Conservation (phyloP, 1,139 yeast species). For the Candida pseudocylindracea region DNA sequence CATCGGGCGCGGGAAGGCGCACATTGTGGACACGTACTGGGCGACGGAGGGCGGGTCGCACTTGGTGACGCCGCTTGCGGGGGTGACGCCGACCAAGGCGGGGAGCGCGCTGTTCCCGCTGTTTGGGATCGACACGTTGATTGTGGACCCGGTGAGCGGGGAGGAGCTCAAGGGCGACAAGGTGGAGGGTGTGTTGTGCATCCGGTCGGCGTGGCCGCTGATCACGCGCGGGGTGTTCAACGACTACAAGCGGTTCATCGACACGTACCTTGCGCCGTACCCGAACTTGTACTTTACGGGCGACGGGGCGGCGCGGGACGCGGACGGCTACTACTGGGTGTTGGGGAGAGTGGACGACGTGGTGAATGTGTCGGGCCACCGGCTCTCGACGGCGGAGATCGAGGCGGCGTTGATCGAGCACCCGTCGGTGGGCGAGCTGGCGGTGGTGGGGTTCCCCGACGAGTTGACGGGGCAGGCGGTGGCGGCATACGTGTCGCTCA, state of each 20-base stretch:
- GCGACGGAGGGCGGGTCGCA: slow-evolving; percentile 71
- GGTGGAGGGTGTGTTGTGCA: slow-evolving; percentile 58
- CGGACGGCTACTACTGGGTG: slow-evolving; percentile 62
- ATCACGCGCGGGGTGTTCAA: slow-evolving; percentile 58
- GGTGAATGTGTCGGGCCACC: slow-evolving; percentile 62
- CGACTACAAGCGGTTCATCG: slow-evolving; percentile 44
- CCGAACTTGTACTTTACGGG: slow-evolving; percentile 55
- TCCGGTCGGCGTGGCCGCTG: slow-evolving; percentile 59
- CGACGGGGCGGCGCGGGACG: slow-evolving; percentile 67
- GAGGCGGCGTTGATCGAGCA: slow-evolving; percentile 64
- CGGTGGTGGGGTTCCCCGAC: slow-evolving; percentile 65
- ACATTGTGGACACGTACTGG: slow-evolving; percentile 67
- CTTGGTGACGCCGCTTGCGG: slow-evolving; percentile 48
- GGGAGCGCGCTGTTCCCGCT: slow-evolving; percentile 66
- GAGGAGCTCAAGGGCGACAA: slow-evolving; percentile 35
- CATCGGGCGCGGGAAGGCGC: slow-evolving; percentile 55
- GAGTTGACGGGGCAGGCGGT: slow-evolving; percentile 66
- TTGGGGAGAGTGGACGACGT: slow-evolving; percentile 71
- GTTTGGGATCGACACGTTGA: slow-evolving; percentile 48
- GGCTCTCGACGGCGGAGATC: slow-evolving; percentile 64
- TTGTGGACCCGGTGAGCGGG: slow-evolving; percentile 53
- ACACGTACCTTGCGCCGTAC: slow-evolving; percentile 51
- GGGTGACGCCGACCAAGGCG: slow-evolving; percentile 55
- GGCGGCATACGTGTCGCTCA: slow-evolving; percentile 57
- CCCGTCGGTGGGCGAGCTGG: slow-evolving; percentile 47